Evolutionary conservation across 495 filamentous ascomycete species (phyloP), one percentile per base, ranked within the genome.

Genomic region (Rhypophila decipiens): DNA sequence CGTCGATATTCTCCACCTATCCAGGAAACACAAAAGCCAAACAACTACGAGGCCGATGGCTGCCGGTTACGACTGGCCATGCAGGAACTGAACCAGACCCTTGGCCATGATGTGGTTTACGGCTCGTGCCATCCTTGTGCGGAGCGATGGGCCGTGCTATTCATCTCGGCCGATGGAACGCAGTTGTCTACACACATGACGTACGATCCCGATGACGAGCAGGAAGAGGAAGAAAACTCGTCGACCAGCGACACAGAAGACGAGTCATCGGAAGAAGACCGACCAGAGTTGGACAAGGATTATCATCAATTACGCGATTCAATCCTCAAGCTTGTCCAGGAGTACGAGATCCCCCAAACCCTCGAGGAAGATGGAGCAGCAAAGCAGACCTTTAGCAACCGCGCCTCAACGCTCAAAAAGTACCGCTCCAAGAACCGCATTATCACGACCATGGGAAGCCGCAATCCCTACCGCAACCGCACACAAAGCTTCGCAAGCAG

Each of bases 261-360:
- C 34, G 84, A 89, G 53, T 86, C 88, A 10, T 71, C 73, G 10
- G 75, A 74, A 4, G 75, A 76, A 22, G 81, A 80, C 11, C 73
- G 76, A 8, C 73, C 87, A 10, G 86, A 87, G 22, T 67, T 88
- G 5, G 84, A 87, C 57, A 86, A 85, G 52, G 86, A 89, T 53
- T 87, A 93, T 53, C 86, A 93, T 63, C 83, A 87, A 44, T 68
- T 95, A 7, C 85, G 91, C 46, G 83, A 87, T 27, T 85, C 87
- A 5, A 85, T 95, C 39, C 67, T 87, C 38, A 90, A 87, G 57
- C 73, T 95, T 2, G 83, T 93, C 15, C 78, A 85, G 51, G 87
- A 93, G 34, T 87, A 83, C 48, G 86, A 89, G 51, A 83, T 85
- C 18, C 84, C 84, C 2, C 77, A 80, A 35, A 77, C 71, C 23